Evolutionary conservation across 2,329 filamentous ascomycete species (phyloP), one percentile per base, ranked within the genome.

Genomic region (Ustilaginoidea virens): DNA sequence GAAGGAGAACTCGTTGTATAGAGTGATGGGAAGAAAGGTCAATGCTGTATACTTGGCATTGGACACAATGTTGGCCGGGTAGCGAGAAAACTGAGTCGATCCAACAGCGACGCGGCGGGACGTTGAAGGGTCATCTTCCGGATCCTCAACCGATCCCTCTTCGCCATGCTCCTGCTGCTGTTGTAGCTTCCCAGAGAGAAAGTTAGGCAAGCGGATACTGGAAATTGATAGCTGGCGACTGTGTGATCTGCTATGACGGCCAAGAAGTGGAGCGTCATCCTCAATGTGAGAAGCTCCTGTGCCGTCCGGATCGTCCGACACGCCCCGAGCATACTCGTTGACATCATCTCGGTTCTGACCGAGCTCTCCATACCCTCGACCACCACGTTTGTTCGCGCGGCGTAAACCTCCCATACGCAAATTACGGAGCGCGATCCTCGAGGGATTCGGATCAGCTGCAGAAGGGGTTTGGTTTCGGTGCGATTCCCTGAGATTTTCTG

Each of bases 1-100:
- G 61, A 96, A 98, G 34, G 87, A 94, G 51, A 98, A 98, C 49
- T 98, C 90, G 57, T 96, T 96, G 56, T 94, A 98, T 14, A 98
- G 63, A 0, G 90, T 98, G 29, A 87, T 66, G 3, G 92, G 92
- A 10, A 98, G 66, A 53, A 98, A 98, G 29, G 80, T 93, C 61
- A 86, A 78, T 1, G 86, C 74, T 17, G 87, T 96, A 53, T 98
- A 98, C 63, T 96, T 98, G 31, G 90, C 87, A 50, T 98, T 96
- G 20, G 87, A 96, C 27, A 98, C 71, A 32, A 83, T 69, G 52
- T 98, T 98, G 7, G 80, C 73, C 7, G 90, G 87, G 50, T 87
- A 96, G 40, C 78, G 74, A 28, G 74, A 63, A 17, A 71, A 52
- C 47, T 92, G 86, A 17, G 59, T 48, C 27, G 77, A 74, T 33